These are phyloP conservation scores for Canavalia ensiformis DNA, from an alignment of 306 rosid genomes.

Conservation along the genomic window DNA sequence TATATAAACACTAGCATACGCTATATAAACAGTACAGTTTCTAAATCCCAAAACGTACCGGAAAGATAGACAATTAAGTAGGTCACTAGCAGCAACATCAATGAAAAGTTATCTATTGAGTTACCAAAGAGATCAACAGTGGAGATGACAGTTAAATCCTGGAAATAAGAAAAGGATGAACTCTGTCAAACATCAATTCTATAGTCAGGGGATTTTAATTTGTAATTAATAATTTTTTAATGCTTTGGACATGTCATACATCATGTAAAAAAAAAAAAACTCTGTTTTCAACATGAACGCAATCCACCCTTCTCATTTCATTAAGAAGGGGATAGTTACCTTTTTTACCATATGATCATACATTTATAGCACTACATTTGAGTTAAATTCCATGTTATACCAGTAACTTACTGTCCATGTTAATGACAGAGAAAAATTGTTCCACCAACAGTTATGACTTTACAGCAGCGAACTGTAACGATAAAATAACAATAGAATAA, in stretches of 20 bases:
- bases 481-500: too few relatives aligned
- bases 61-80: conserved; percentile 80
- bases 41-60: conserved; percentile 55
- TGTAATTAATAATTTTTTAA: neutral
- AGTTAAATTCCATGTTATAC: neutral
- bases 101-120: conserved; percentile 53
- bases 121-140: conserved; percentile 90
- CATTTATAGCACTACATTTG: neutral
- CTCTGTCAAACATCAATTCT: conserved; percentile 13
- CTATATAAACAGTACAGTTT: neutral
- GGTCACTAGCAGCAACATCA: conserved; percentile 74
- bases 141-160: conserved; percentile 88
- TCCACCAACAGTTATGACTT: neutral
- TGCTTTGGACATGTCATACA: neutral
- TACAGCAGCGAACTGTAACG: too few relatives aligned
- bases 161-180: conserved; percentile 42
- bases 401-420: neutral
- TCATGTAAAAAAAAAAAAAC: neutral
- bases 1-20: too few relatives aligned
- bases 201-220: neutral
- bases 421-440: conserved; percentile 3
- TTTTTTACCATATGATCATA: conserved; percentile 9
- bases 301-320: neutral
- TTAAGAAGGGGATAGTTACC: neutral
- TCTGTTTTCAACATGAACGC: neutral